Evolutionary conservation across 106 monocot genomes (phyloP), one percentile per base, ranked within the genome.

Genomic region (Iris macrosiphon): DNA sequence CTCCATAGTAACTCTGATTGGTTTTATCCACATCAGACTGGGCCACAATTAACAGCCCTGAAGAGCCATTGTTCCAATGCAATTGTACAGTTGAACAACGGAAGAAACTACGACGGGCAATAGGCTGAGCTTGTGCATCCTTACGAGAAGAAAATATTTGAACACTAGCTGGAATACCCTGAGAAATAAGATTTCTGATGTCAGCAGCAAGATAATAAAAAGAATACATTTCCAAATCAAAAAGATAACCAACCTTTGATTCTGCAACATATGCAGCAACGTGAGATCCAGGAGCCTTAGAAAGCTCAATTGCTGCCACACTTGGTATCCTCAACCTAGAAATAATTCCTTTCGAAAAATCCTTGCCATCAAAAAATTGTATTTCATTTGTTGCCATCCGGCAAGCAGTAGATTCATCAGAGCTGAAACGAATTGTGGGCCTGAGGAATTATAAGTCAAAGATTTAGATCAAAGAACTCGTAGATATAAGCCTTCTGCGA

Each of bases 1-100:
- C 96, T 49, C 96, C 96, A 80, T 96, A 90, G 61, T 90, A 96
- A 74, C 96, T 96, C 66, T 90, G 86, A 69, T 96, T 96, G 31
- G 70, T 96, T 66, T 96, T 90, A 55, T 96, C 96, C 32, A 87
- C 96, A 65, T 96, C 96, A 53, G 86, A 82, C 8, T 90, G 89
- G 15, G 80, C 82, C 29, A 89, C 63, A 42, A 75, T 73, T 37
- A 96, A 63, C 40, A 96, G 75, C n/a, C 90, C 96, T 15, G 75
- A 72, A 15, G 89, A 90, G 29, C 73, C 70, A 51, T 26, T 50
- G 40, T 86, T 96, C 96, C 96, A 90, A 17, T 80, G 83, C 14
- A 96, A 62, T 60, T 86, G 79, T 27, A 85, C 80, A 51, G 74
- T 80, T 14, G 90, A 96, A 58, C 96, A 96, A 7, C 90, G 71